Percentiles rank a stretch among this genome's conserved stretches.
Evolutionary conservation across 345 rosid species (phyloP).

Genomic region (Syzygium jambos): DNA sequence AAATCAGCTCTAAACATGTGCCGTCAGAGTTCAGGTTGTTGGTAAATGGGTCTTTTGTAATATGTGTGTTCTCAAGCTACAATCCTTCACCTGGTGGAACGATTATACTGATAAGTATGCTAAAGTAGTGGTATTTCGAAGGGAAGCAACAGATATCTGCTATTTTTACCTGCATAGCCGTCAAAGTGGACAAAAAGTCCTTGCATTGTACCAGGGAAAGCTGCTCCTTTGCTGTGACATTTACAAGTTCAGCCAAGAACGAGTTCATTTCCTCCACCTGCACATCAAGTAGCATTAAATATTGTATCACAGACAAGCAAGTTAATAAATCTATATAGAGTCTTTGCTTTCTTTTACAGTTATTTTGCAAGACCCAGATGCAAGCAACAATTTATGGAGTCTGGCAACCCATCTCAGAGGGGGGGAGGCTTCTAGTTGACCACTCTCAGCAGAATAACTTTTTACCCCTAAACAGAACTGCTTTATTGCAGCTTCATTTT

Average conservation of each 20-base stretch:
- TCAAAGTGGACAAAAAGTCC: slow-evolving; percentile 53
- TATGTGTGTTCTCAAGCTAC: slow-evolving; percentile 86
- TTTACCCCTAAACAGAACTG: neutral
- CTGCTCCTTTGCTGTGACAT: slow-evolving; percentile 57
- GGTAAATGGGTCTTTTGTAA: slow-evolving; percentile 49
- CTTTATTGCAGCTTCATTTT: neutral
- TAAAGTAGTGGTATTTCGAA: neutral
- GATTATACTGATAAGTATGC: neutral
- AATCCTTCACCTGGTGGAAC: slow-evolving; percentile 53
- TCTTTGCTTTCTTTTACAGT: neutral
- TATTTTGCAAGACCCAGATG: neutral
- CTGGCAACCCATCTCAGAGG: neutral
- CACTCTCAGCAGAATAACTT: neutral
- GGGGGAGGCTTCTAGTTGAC: neutral
- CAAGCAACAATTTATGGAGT: neutral
- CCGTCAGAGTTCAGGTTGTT: slow-evolving; percentile 12
- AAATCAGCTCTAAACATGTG: slow-evolving; percentile 52
- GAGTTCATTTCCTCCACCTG: slow-evolving; percentile 77
- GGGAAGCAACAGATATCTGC: neutral
- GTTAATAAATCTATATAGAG: neutral
- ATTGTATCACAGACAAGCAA: neutral
- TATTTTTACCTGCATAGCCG: slow-evolving; percentile 67
- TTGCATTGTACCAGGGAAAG: slow-evolving; percentile 58
- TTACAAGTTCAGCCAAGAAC: slow-evolving; percentile 53
- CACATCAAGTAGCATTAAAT: neutral